These are phyloP conservation scores for Mycena rosella DNA, from an alignment of 768 basidiomycete genomes.

Conservation along the genomic window DNA sequence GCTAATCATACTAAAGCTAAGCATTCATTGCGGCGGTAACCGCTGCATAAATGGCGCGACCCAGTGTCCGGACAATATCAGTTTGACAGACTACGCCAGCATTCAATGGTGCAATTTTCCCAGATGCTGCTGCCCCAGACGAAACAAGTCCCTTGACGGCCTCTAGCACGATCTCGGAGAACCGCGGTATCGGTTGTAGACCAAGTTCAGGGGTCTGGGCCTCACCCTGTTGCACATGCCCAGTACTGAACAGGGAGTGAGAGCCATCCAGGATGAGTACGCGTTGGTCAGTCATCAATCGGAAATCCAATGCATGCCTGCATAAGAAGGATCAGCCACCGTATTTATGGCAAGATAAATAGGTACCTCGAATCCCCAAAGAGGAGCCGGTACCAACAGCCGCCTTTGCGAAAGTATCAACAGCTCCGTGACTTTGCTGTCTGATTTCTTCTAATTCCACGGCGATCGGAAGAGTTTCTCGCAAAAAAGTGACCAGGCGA, in stretches of 20 bases:
- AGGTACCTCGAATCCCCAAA: slow-evolving; percentile 76
- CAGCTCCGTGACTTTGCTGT: slow-evolving; percentile 47
- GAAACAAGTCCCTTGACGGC: slow-evolving; percentile 59
- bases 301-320: slow-evolving; percentile 85
- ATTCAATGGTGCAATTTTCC: slow-evolving; percentile 68
- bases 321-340: slow-evolving; percentile 9
- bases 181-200: slow-evolving; percentile 72
- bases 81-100: slow-evolving; percentile 75
- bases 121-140: slow-evolving; percentile 45
- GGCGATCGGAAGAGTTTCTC: slow-evolving; percentile 84
- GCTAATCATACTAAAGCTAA: slow-evolving; percentile 1
- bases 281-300: slow-evolving; percentile 75
- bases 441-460: slow-evolving; percentile 74
- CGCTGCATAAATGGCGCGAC: slow-evolving; percentile 63
- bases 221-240: slow-evolving; percentile 23
- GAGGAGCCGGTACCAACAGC: slow-evolving; percentile 84
- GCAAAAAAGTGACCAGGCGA: slow-evolving; percentile 74
- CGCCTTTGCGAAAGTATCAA: slow-evolving; percentile 83
- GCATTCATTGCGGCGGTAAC: slow-evolving; percentile 51
- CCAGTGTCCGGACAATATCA: slow-evolving; percentile 58
- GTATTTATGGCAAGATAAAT: slow-evolving; percentile 3
- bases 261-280: slow-evolving; percentile 84
- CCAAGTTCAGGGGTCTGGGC: slow-evolving; percentile 45
- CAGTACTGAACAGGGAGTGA: slow-evolving; percentile 62
- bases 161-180: slow-evolving; percentile 62